Evolutionary conservation across 2,329 filamentous ascomycete genomes (phyloP).

Genomic region (Ceratocystis diversiconidia): DNA sequence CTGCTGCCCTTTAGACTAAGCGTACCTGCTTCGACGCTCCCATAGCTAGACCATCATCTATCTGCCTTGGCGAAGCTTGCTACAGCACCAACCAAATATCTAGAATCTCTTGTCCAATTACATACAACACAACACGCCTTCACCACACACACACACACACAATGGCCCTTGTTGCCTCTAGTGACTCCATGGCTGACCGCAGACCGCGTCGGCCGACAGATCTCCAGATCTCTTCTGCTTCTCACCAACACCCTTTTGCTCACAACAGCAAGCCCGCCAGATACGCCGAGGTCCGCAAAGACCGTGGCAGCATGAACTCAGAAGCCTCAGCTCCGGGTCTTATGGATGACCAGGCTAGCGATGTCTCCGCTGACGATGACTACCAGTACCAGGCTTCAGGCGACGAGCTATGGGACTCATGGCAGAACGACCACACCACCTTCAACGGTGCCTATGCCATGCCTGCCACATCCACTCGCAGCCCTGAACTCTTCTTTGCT

Average conservation of each 20-base stretch:
- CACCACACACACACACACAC: neutral
- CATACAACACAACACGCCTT: neutral
- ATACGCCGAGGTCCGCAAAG: constrained; percentile 20
- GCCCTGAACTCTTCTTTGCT: constrained; percentile 9
- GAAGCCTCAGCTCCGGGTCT: constrained; percentile 34
- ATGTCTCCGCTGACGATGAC: constrained; percentile 38
- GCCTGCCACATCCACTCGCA: constrained; percentile 17
- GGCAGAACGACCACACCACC: constrained; percentile 26
- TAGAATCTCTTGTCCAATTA: neutral
- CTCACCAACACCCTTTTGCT: constrained; percentile 15
- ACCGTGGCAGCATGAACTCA: constrained; percentile 33
- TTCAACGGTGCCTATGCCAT: constrained; percentile 7
- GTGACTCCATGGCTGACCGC: neutral
- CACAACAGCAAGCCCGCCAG: constrained; percentile 15
- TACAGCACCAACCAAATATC: neutral
- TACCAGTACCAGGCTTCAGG: constrained; percentile 33
- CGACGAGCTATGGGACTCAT: constrained; percentile 38
- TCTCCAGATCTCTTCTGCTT: constrained; percentile 14
- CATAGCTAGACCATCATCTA: neutral
- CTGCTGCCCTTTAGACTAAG: neutral
- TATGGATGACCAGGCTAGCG: constrained; percentile 37
- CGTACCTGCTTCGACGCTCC: neutral
- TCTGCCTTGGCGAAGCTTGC: neutral
- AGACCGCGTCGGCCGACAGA: constrained; percentile 12
- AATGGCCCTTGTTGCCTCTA: constrained; percentile 5